Base-by-base conservation (phyloP, 305 asterid genomes). In the Fraxinus floribunda region DNA sequence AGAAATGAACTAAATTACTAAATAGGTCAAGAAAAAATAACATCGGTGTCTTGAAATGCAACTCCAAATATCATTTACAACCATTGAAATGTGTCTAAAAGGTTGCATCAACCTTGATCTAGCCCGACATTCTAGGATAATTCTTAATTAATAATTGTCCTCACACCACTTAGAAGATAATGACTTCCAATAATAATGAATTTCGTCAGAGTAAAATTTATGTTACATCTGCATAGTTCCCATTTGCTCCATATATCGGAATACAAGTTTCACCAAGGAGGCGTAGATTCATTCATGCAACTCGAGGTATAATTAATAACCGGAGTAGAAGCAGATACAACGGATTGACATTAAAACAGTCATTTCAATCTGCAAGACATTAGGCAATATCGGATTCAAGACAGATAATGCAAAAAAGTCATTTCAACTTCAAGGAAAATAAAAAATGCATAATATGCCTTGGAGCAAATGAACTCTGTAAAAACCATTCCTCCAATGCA, bases 401-500 rank as follows among this genome's bases (percentile, higher is more conserved):
- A 70, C 30, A 66, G 73, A 24, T 6, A 64, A 22, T 30, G 75
- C 75, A 68, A 29, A 13, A 66, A 13, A 70, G 8, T 70, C 11
- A 30, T 29, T 70, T 70, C 39, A 30, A 70, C 10, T 70, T 15
- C 20, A 30, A 32, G 22, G 3, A 15, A 49, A 68, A 75, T 29
- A 26, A 78, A 49, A 46, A 66, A 75, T n/a, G 82, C 46, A 84
- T 49, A 75, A 39, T 24, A 75, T 36, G 20, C 18, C 20, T 49
- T 22, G 36, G 55, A 44, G 49, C 70, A 76, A 26, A 16, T 57
- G 52, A 66, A 35, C 35, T 78, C 72, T 83, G 85, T 75, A 71
- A 83, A 83, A 78, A 39, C 75, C 78, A 87, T 78, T 80, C 79
- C 88, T 86, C 79, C 78, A 82, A 86, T 77, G 84, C 88, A 88